Base-by-base conservation (phyloP, 306 rosid species). In the Mimosa bimucronata region DNA sequence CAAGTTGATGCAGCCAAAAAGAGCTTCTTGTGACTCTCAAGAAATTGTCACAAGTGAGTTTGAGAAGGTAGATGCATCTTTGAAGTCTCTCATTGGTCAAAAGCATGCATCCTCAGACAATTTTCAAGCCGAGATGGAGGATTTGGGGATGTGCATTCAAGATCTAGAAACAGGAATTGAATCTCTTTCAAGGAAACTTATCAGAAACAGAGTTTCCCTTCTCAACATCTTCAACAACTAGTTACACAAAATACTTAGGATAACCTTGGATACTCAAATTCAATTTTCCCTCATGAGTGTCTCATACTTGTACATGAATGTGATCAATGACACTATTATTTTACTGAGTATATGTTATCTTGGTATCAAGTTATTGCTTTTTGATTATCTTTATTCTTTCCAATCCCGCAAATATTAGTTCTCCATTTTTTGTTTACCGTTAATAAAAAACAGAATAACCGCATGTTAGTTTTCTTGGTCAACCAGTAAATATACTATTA, bases 211-310 rank as follows among this genome's bases (percentile, higher is more conserved):
- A 64, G 85, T 78, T 61, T 45, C 71, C 10, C 83, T 85, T 58
- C 88, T 85, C 65, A 81, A 85, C 76, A 85, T 85, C 42, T 81
- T 77, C 71, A 81, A 40, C 44, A 60, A 74, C 50, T 83, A 83
- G 77, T 26, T 30, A 25, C 7, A 30, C 2, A 67, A 16, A 71
- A 53, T 31, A 9, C 30, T 5, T 50, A 50, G 28, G 28, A 55
- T 21, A n/a, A 10, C 9, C 6, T 11, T 19, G 14, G 50, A 34
- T 46, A 73, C 34, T 18, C 67, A 55, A n/a, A 55, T 74, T 21
- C 52, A 55, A 53, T 31, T 66, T 78, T 19, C 14, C 34, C 55
- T 71, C 34, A 23, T 53, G 75, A 71, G 55, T 41, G 28, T 23
- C 60, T 73, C 67, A 73, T 25, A 21, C 18, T 65, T 83, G 80